Evolutionary conservation across 306 rosid genomes (phyloP).

Genomic region (Clitoria ternatea): DNA sequence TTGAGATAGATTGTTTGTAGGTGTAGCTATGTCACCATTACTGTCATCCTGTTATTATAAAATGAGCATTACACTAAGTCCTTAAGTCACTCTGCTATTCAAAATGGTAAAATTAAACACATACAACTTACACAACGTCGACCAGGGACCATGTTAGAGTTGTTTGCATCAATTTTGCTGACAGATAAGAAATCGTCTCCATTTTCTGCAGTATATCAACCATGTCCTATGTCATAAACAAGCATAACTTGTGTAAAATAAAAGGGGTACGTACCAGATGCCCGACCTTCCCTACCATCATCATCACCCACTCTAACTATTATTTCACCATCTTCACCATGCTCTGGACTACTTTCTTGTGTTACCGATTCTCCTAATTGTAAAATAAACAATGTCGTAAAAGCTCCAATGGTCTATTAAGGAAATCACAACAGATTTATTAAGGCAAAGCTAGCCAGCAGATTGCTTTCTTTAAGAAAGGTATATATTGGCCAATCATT

Average conservation of each 20-base stretch:
- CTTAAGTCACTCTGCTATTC: conserved; percentile 39
- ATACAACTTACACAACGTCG: conserved; percentile 99
- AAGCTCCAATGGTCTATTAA: conserved; percentile 14
- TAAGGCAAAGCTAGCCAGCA: background rate
- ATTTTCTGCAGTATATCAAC: conserved; percentile 45
- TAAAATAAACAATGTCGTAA: conserved; percentile 22
- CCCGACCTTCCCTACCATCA: conserved; percentile 28
- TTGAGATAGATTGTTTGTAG: conserved; percentile 35
- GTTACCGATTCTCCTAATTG: conserved; percentile 33
- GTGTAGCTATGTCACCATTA: conserved; percentile 37
- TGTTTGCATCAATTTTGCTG: conserved; percentile 28
- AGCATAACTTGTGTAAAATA: conserved; percentile 15
- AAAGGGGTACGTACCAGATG: conserved; percentile 27
- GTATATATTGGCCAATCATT: conserved; percentile 4
- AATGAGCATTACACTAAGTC: conserved; percentile 46
- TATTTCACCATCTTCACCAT: conserved; percentile 34
- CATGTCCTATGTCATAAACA: conserved; percentile 30
- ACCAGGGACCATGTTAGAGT: conserved; percentile 45
- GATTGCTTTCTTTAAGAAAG: conserved; percentile 10
- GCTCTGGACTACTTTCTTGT: conserved; percentile 38
- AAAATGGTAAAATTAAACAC: conserved; percentile 63
- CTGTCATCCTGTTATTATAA: conserved; percentile 52
- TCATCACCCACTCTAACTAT: conserved; percentile 22
- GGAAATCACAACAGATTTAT: conserved; percentile 5
- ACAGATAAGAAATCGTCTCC: conserved; percentile 27